phyloP scores from a whole-genome alignment of 306 rosid genomes.

The apple (Malus domestica) region DNA sequence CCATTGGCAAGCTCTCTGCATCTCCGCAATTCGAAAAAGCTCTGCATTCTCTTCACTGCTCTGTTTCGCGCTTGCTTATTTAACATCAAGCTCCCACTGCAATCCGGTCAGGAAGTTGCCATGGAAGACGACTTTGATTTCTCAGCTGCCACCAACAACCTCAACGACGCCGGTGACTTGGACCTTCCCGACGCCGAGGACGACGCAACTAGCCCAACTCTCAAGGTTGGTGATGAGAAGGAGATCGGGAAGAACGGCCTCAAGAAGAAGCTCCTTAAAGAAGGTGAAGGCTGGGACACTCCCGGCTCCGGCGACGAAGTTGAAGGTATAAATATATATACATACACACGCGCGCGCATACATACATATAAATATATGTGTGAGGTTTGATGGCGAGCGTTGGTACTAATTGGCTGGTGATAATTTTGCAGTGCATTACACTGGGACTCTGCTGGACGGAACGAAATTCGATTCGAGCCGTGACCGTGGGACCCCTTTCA shows the following conservation, averaged over 20 bases:
- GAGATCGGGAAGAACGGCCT: conserved; percentile 65
- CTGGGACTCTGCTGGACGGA: conserved; percentile 73
- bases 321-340: conserved; percentile 34
- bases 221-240: conserved; percentile 72
- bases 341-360: no score
- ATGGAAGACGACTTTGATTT: conserved; percentile 67
- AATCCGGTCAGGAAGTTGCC: background rate
- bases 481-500: conserved; percentile 64
- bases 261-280: conserved; percentile 67
- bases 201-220: conserved; percentile 12
- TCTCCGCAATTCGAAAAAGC: background rate
- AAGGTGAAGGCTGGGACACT: conserved; percentile 74
- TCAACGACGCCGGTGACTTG: conserved; percentile 28
- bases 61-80: background rate
- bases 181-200: conserved; percentile 32
- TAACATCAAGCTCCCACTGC: no score
- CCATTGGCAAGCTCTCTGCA: background rate
- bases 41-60: background rate
- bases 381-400: background rate
- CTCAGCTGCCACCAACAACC: conserved; percentile 12
- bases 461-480: conserved; percentile 79
- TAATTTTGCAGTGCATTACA: conserved; percentile 59
- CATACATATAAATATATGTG: background rate
- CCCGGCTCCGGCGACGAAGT: conserved; percentile 69
- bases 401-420: background rate